phyloP scores from a whole-genome alignment of 2,329 filamentous ascomycete species.

The Penicillium corylophilum region DNA sequence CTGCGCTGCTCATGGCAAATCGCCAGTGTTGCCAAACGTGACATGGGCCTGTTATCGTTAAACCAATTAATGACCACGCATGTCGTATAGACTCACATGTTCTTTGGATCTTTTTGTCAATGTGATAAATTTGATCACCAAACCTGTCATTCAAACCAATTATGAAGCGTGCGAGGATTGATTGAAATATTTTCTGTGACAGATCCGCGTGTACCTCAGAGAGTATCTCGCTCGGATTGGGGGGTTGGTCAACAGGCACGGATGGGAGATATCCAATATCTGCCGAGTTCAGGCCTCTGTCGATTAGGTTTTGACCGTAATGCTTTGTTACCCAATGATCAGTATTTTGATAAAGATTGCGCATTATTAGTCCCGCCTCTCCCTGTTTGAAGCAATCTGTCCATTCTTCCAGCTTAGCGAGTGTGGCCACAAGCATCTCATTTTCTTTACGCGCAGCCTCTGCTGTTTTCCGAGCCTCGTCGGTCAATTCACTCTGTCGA shows the following conservation, averaged over 20 bases:
- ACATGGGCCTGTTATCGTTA: constrained; percentile 6
- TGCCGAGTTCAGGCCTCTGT: not conserved
- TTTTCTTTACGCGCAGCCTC: constrained; percentile 1
- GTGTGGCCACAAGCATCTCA: not conserved
- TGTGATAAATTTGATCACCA: not conserved
- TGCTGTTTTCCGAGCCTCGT: not conserved
- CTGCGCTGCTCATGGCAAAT: constrained; percentile 18
- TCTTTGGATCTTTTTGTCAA: constrained; percentile 5
- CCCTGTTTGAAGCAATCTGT: constrained; percentile 14
- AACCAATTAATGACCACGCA: not conserved
- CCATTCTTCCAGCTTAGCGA: constrained; percentile 5
- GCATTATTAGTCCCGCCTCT: constrained; percentile 9
- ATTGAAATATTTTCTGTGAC: constrained; percentile 2
- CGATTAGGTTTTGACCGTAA: not conserved
- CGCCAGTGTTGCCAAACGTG: constrained; percentile 19
- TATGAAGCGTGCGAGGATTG: constrained; percentile 1
- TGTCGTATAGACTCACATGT: constrained; percentile 5
- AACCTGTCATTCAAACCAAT: not conserved
- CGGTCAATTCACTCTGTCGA: constrained; percentile 1
- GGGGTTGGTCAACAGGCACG: not conserved
- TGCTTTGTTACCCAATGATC: constrained; percentile 13
- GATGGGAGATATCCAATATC: not conserved
- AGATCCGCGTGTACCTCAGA: not conserved
- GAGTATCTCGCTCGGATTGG: not conserved
- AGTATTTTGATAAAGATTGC: constrained; percentile 8